Conservation (phyloP, 2,329 filamentous ascomycete genomes). For the Cladosporium velox region DNA sequence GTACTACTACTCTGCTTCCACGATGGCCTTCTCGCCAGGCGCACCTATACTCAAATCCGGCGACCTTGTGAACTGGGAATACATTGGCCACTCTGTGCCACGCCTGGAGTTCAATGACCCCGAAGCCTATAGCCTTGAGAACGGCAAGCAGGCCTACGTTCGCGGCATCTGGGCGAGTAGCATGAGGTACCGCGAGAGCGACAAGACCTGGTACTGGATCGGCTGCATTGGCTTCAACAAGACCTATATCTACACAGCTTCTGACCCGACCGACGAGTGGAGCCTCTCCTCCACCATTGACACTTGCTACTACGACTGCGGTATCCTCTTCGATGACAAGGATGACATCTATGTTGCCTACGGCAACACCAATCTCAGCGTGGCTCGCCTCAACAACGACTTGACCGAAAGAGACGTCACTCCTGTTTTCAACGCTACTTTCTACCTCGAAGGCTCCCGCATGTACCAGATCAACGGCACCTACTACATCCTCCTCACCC, state of each 20-base stretch:
- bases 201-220: constrained; percentile 58
- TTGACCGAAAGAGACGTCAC: constrained; percentile 49
- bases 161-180: constrained; percentile 60
- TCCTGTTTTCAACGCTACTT: constrained; percentile 45
- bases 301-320: constrained; percentile 60
- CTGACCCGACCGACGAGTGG: constrained; percentile 48
- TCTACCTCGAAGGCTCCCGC: constrained; percentile 52
- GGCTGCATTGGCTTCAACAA: constrained; percentile 55
- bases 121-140: constrained; percentile 45
- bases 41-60: constrained; percentile 58
- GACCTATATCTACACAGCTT: constrained; percentile 58
- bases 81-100: constrained; percentile 43
- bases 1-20: constrained; percentile 59
- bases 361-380: constrained; percentile 51
- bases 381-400: constrained; percentile 55
- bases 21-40: constrained; percentile 59
- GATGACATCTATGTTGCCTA: constrained; percentile 62
- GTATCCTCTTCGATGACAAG: constrained; percentile 60
- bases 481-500: constrained; percentile 58
- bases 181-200: constrained; percentile 54
- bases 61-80: constrained; percentile 56
- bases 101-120: constrained; percentile 42
- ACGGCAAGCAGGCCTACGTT: constrained; percentile 49
- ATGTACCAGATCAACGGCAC: constrained; percentile 60
- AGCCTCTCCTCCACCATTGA: constrained; percentile 40